Evolutionary conservation across 306 rosid genomes (phyloP), one percentile per base, ranked within the genome.

Genomic region (Quercus suber): DNA sequence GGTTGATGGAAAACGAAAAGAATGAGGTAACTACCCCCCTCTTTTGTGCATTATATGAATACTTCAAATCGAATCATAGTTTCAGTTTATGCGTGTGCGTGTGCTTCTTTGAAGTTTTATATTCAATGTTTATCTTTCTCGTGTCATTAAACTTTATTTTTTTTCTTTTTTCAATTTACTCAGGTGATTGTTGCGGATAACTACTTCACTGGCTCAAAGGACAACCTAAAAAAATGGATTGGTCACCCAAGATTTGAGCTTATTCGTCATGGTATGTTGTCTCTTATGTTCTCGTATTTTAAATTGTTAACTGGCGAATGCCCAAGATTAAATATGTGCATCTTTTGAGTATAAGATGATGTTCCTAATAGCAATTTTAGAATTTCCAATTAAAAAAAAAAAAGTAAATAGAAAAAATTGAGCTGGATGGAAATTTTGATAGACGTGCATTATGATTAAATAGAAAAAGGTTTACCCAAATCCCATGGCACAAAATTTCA

Each of bases 171-270:
- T 23, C 19, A 76, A 25, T 74, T 31, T 76, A 69, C 81, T 80
- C 86, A 92, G 99, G 95, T 94, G 70, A 85, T 92, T 82, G 99
- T 91, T 76, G 97, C 81, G 75, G 99, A 95, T 82, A 95, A 95
- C 86, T 95, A 74, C 89, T 95, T 95, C 90, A 95, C 97, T 25
- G 99, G 99, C 77, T 89, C 97, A 1, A 95, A 95, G 87, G 98
- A 91, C 77, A 95, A 95, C 82, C 90, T 95, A 75, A 95, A 74
- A 74, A 92, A 85, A 77, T 95, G 99, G 99, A 91, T 92, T 76
- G 97, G 98, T 45, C 98, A 95, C 81, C 98, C 97, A 68, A 90
- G 99, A 91, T 95, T 95, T 69, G 97, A 95, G 89, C 97, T 95
- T 71, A 95, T 89, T 72, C 99, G 99, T 57, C 98, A 95, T 79